Percentiles rank a stretch among this genome's conserved stretches.
Conservation (phyloP, 257 asterid species). For the Nicotiana benthamiana region DNA sequence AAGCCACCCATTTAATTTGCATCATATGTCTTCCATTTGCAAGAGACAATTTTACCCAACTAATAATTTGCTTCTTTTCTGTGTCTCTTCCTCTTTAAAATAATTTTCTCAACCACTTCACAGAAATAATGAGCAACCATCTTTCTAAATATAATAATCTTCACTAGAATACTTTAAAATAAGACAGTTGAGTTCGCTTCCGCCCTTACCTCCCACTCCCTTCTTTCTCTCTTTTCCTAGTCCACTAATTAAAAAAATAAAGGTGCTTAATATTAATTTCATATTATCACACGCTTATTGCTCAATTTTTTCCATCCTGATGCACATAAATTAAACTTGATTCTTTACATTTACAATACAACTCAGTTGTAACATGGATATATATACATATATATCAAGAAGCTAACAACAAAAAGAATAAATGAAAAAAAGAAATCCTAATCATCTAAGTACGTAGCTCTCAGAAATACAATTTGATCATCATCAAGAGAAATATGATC, state of each 20-base stretch:
- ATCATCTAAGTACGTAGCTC: neutral
- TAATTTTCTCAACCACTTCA: slow-evolving; percentile 26
- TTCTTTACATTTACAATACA: neutral
- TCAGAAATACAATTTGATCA: neutral
- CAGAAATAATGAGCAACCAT: neutral
- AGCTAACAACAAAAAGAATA: neutral
- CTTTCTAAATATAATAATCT: neutral
- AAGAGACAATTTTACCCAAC: slow-evolving; percentile 19
- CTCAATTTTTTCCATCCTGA: neutral
- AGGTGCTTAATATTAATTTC: neutral
- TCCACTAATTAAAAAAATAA: neutral
- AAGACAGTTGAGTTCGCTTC: neutral
- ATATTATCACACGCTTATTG: neutral
- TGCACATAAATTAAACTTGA: neutral
- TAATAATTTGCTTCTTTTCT: slow-evolving; percentile 6
- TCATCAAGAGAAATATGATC: slow-evolving; percentile 19
- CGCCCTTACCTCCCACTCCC: neutral
- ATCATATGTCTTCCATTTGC: neutral
- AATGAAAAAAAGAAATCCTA: neutral
- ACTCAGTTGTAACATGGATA: neutral
- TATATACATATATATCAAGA: neutral
- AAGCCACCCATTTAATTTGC: neutral
- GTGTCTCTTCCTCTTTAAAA: slow-evolving; percentile 22
- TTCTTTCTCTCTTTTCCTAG: neutral
- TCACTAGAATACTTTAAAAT: neutral